Evolutionary conservation across 257 asterid genomes (phyloP).

Genomic region (Nicotiana benthamiana): DNA sequence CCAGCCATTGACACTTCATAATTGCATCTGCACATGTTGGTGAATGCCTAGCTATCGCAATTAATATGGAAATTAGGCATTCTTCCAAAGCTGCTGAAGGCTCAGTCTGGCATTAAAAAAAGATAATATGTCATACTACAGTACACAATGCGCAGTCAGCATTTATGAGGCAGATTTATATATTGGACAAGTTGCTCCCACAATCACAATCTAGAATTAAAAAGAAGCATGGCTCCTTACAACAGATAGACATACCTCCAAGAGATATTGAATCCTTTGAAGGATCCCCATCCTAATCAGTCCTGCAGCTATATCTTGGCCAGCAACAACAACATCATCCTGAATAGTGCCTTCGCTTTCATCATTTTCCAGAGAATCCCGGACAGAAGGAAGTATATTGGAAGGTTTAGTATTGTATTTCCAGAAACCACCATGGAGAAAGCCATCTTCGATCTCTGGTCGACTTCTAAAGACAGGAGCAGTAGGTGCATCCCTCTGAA

Average conservation of each 20-base stretch:
- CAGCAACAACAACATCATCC: conserved; percentile 77
- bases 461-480: conserved; percentile 92
- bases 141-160: background rate
- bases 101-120: conserved; percentile 47
- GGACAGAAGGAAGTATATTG: conserved; percentile 39
- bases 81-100: conserved; percentile 70
- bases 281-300: conserved; percentile 92
- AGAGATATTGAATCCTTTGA: conserved; percentile 63
- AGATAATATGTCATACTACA: conserved; percentile 6
- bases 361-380: conserved; percentile 30
- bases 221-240: conserved; percentile 4
- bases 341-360: conserved; percentile 72
- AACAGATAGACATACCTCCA: conserved; percentile 58
- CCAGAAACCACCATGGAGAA: conserved; percentile 96
- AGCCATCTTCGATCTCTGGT: conserved; percentile 67
- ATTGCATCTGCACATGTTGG: conserved; percentile 78
- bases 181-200: background rate
- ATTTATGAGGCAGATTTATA: background rate
- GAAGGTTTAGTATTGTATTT: conserved; percentile 84
- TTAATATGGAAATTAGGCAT: conserved; percentile 61
- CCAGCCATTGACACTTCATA: conserved; percentile 57
- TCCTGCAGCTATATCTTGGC: conserved; percentile 93
- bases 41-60: conserved; percentile 89
- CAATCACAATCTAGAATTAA: background rate
- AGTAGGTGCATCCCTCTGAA: conserved; percentile 42